Base-by-base conservation (phyloP, 257 asterid genomes). In the Scutellaria galericulata region DNA sequence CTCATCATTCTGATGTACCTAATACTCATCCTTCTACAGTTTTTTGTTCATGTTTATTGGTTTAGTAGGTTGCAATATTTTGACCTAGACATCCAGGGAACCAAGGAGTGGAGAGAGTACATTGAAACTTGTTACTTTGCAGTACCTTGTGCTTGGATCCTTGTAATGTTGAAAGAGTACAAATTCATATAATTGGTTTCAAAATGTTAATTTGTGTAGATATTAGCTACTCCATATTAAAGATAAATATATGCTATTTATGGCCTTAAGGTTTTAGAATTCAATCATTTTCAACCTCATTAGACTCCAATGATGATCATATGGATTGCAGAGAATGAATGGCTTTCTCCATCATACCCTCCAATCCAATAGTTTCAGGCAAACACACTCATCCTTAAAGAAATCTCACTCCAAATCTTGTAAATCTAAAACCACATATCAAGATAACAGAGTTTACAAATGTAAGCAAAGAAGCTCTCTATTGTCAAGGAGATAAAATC, bases 21-120 rank as follows among this genome's bases (percentile, higher is more conserved):
- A 31, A 5, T 22, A 9, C 44, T 2, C 27, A 9, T 13, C 45
- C 13, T 11, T 10, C 7, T 7, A 52, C 50, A 53, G 61, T 6
- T 54, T 20, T 9, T 45, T 42, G 45, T 7, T 50, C 27, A 40
- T 35, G 22, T 18, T 18, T 18, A 18, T 18, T 18, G 18, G 35
- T 66, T 64, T 39, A 63, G 47, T 74, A 74, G 75, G 80, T 35
- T 70, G 61, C 60, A 39, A 70, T 79, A 75, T 52, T 70, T 50
- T 11, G 54, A 52, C 7, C 20, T 41, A n/a, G n/a, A 80, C 80
- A 7, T 37, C 41, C 58, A 75, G n/a, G 12, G 68, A 40, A 65
- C 44, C 39, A 37, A 37, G 57, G 4, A 0, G 1, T 5, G 1
- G 15, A 39, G 18, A 6, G 22, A 13, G 22, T 47, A 31, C 48